Percentiles rank a stretch among this genome's conserved stretches.
These are phyloP conservation scores for Apiotrichum montevideense DNA, from an alignment of 1,284 basidiomycete species.

Conservation along the genomic window DNA sequence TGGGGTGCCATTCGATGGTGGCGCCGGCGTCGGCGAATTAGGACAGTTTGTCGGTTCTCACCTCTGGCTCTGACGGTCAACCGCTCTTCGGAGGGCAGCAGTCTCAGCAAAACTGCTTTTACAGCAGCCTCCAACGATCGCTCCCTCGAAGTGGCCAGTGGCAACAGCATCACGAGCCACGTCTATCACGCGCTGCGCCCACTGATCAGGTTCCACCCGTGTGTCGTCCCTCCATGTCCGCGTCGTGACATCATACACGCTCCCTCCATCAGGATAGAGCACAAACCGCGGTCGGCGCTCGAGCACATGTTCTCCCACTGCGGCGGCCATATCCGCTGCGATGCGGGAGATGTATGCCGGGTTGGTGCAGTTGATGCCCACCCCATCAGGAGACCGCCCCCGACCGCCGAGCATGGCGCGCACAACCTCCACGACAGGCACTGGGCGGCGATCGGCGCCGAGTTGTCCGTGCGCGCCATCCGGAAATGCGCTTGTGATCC, in stretches of 20 bases:
- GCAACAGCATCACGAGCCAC: slow-evolving; percentile 30
- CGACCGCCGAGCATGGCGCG: slow-evolving; percentile 26
- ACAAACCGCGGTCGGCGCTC: slow-evolving; percentile 47
- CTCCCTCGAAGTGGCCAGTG: slow-evolving; percentile 50
- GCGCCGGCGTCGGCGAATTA: too few species aligned
- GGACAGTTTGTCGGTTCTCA: too few species aligned
- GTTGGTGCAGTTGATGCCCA: slow-evolving; percentile 68
- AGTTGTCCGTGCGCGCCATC: slow-evolving; percentile 27
- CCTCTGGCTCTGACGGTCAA: background rate
- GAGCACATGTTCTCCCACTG: background rate
- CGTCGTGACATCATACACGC: slow-evolving; percentile 53
- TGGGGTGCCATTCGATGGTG: too few species aligned
- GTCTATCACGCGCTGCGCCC: slow-evolving; percentile 50
- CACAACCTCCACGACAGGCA: slow-evolving; percentile 47
- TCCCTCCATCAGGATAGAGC: slow-evolving; percentile 67
- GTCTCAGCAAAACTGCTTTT: slow-evolving; percentile 58
- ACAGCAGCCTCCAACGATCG: slow-evolving; percentile 69
- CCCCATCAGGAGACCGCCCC: slow-evolving; percentile 47
- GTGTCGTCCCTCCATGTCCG: slow-evolving; percentile 50
- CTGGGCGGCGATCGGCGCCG: slow-evolving; percentile 17
- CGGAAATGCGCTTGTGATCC: slow-evolving; percentile 68
- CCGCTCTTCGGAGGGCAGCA: slow-evolving; percentile 25
- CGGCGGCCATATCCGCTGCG: slow-evolving; percentile 39
- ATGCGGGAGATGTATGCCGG: slow-evolving; percentile 43
- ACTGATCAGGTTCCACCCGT: slow-evolving; percentile 30